phyloP scores from a whole-genome alignment of 2,329 filamentous ascomycete species.

The Colletotrichum musicola region DNA sequence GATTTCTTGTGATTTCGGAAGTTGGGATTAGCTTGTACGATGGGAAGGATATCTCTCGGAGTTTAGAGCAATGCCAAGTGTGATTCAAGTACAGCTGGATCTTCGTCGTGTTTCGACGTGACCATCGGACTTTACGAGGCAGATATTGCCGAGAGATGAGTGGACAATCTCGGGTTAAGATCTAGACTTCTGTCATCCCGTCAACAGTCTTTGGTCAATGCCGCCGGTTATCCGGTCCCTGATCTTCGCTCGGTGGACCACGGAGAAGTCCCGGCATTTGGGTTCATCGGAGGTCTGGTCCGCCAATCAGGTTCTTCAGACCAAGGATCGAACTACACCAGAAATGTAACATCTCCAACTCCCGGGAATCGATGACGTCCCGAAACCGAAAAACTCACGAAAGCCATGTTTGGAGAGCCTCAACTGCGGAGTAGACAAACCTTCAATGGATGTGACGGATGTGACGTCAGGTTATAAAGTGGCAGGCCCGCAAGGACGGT shows the following conservation, averaged over 20 bases:
- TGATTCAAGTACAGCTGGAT: too few species aligned
- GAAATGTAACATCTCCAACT: constrained; percentile 6
- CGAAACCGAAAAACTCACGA: constrained; percentile 11
- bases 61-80: too few species aligned
- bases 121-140: too few species aligned
- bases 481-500: not conserved
- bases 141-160: not conserved
- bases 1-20: too few species aligned
- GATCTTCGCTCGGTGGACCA: not conserved
- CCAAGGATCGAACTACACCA: not conserved
- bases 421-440: not conserved
- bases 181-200: not conserved
- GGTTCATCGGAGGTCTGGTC: not conserved
- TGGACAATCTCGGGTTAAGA: not conserved
- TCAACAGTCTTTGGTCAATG: not conserved
- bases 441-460: too few species aligned
- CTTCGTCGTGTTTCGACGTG: too few species aligned
- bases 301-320: constrained; percentile 7
- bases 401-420: not conserved
- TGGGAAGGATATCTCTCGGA: too few species aligned
- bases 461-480: constrained; percentile 30
- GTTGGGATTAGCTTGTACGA: too few species aligned
- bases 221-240: constrained; percentile 8
- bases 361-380: constrained; percentile 32
- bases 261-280: constrained; percentile 37